Base-by-base conservation (phyloP, 176 grass and related monocot species). In the Paspalum vaginatum region DNA sequence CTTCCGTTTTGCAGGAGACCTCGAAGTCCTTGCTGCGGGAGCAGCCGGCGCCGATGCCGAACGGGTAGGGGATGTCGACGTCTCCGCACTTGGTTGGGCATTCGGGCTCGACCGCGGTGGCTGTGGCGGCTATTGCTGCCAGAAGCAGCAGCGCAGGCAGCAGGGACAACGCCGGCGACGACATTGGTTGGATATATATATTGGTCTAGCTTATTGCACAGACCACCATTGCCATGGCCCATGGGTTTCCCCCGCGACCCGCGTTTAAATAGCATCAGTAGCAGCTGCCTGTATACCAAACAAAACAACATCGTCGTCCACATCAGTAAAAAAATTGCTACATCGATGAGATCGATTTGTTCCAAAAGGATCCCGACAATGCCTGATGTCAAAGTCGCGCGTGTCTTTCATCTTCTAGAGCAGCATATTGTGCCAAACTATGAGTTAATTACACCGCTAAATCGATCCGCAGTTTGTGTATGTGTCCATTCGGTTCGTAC, bases 41-140 rank as follows among this genome's bases (percentile, higher is more conserved):
- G 41, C 66, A 70, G 53, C 24, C 40, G 25, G 2, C 0, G 65
- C 66, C 79, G 52, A 81, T 61, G 66, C 79, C 79, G 22, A 71
- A 81, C 2, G 79, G 79, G 58, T 63, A 77, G 2, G 58, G 75
- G 40, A 77, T 77, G 58, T 77, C 74, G 5, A 77, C 57, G 52
- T 39, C 11, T 24, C 79, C 66, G 53, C 65, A 81, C 6, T 16
- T 81, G 0, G 53, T 24, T 10, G 39, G 79, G 65, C 79, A 70
- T 6, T 5, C 37, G n/a, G 52, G 42, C 15, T 46, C 11, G 7
- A 2, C 39, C 1, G 52, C 4, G 5, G 52, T 20, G 15, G 52
- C 4, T 2, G 52, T 20, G 15, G 46, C 24, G 4, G n/a, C 6
- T 17, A 17, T 8, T 11, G 41, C 65, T 15, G 46, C 14, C 24